Conservation (phyloP, 2,329 filamentous ascomycete species). For the Fusarium incarnatum region DNA sequence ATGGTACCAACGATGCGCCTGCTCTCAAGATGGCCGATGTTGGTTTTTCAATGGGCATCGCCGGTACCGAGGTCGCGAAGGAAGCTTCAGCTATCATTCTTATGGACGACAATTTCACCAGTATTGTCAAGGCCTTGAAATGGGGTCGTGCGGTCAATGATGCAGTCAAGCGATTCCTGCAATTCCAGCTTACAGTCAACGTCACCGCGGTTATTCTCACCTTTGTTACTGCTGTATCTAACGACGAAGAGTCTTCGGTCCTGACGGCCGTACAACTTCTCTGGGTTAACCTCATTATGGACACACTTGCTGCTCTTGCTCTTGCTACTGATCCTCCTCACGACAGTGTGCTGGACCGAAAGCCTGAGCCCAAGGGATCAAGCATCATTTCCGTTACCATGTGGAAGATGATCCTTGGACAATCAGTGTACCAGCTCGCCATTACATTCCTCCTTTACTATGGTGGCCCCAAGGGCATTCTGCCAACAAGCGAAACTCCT, state of each 20-base stretch:
- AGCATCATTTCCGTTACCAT: slow-evolving; percentile 85
- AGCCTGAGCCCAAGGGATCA: slow-evolving; percentile 69
- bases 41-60: slow-evolving; percentile 87
- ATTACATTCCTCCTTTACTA: slow-evolving; percentile 87
- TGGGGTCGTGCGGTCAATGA: slow-evolving; percentile 85
- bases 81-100: slow-evolving; percentile 87
- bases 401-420: slow-evolving; percentile 99
- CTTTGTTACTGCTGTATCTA: slow-evolving; percentile 87
- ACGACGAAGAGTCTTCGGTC: slow-evolving; percentile 75
- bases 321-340: slow-evolving; percentile 92
- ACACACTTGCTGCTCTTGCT: slow-evolving; percentile 90
- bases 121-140: slow-evolving; percentile 85
- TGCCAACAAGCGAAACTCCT: slow-evolving; percentile 59
- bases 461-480: slow-evolving; percentile 61
- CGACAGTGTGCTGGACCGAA: slow-evolving; percentile 81
- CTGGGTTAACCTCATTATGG: slow-evolving; percentile 98
- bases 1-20: slow-evolving; percentile 86
- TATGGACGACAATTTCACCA: slow-evolving; percentile 89
- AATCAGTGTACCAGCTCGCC: slow-evolving; percentile 88
- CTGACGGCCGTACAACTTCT: slow-evolving; percentile 90
- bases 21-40: slow-evolving; percentile 85
- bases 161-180: slow-evolving; percentile 80
- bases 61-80: slow-evolving; percentile 86
- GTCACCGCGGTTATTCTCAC: slow-evolving; percentile 89
- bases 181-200: slow-evolving; percentile 88